Evolutionary conservation across 2,329 filamentous ascomycete species (phyloP), one percentile per base, ranked within the genome.

Genomic region (Aspergillus oerlinghausenensis): DNA sequence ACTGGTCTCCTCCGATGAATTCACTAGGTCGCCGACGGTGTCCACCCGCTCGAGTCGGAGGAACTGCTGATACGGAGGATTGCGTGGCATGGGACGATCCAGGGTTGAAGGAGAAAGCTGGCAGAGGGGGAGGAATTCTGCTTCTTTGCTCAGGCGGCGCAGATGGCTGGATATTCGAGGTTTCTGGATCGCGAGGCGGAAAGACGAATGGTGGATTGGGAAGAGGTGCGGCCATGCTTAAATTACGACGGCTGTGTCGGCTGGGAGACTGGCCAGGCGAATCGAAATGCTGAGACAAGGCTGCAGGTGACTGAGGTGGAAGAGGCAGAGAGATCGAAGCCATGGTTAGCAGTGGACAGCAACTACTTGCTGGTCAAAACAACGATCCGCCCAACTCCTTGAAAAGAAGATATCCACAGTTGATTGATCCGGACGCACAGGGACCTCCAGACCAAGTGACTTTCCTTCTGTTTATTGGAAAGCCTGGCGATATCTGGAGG

Each of bases 1-100:
- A 73, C 62, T 65, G 77, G 56, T 75, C 73, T 7, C 88, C 89
- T 40, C 90, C 90, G 49, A 95, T 89, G 67, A 95, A 92, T 70
- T 96, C 92, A 70, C 92, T 96, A 28, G 86, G 88, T 54, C 89
- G 89, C 66, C 92, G 84, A 65, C 87, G 83, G 69, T 92, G 89
- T 23, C 87, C 85, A 32, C 77, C 75, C 25, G 82, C 77, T 58
- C 84, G 80, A 21, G 54, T 48, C 42, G 45, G 11, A 9, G 82
- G 78, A 19, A 86, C 80, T 6, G 77, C 71, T 1, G 84, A 82
- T n/a, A 82, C 82, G 17, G 81, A 73, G 0, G 83, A 80, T 14
- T 84, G 83, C 48, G 67, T 57, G 55, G 66, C 60, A 26, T 72
- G 59, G 26, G 60, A 52, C 14, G 66, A 64, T 49, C 73, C 68